phyloP scores from a whole-genome alignment of 2,329 filamentous ascomycete species.

The Neonectria hederae region DNA sequence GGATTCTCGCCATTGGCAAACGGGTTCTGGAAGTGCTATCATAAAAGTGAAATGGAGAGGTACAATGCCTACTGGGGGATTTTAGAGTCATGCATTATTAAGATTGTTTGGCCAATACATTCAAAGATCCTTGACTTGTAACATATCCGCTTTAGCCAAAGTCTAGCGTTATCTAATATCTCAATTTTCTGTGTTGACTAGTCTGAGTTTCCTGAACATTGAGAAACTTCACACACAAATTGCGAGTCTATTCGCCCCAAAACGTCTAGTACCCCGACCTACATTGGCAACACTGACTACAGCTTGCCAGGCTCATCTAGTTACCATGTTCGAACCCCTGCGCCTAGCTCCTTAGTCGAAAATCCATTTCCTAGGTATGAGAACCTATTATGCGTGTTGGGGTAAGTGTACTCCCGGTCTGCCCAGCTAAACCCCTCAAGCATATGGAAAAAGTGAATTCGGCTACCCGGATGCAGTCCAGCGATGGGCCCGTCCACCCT shows the following conservation, averaged over 20 bases:
- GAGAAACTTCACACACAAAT: not conserved
- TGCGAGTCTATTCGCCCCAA: not conserved
- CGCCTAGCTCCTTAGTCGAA: constrained; percentile 56
- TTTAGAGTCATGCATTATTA: not conserved
- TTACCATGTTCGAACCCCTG: constrained; percentile 55
- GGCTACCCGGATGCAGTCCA: constrained; percentile 61
- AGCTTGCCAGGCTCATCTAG: constrained; percentile 39
- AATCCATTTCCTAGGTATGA: constrained; percentile 64
- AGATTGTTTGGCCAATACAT: not conserved
- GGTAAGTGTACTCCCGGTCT: constrained; percentile 63
- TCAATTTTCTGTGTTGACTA: too few species aligned
- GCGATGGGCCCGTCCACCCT: constrained; percentile 55
- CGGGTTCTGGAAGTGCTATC: constrained; percentile 33
- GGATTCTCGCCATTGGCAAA: constrained; percentile 48
- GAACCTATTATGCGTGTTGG: constrained; percentile 30
- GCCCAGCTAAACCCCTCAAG: constrained; percentile 60
- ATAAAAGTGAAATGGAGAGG: not conserved
- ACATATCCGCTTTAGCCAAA: too few species aligned
- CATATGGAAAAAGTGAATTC: constrained; percentile 64
- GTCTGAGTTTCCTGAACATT: not conserved
- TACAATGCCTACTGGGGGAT: not conserved
- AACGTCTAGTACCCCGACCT: too few species aligned
- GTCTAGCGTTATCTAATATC: too few species aligned
- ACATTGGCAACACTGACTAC: not conserved
- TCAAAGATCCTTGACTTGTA: not conserved